Base-by-base conservation (phyloP, 2,329 filamentous ascomycete genomes). In the Penicillium sp. region DNA sequence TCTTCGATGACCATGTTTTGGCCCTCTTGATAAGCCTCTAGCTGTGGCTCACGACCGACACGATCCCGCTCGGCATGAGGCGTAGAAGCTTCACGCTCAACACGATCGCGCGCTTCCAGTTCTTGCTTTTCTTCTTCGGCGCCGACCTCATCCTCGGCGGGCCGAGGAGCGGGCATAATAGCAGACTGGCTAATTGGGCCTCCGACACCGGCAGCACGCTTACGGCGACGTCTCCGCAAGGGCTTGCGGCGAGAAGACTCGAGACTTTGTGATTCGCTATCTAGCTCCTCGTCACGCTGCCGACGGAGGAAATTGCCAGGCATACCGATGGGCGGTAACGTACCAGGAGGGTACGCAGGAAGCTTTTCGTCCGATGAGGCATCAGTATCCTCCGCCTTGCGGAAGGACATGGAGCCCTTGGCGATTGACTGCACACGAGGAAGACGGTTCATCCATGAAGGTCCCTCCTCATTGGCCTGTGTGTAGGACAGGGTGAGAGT, bases 401-500 rank as follows among this genome's bases (percentile, higher is more conserved):
- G 78, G 59, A 82, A 75, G 0, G 92, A 95, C 82, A 91, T 88
- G 5, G 82, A 84, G 29, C 86, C 89, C 69, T 88, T 90, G 5
- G 91, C 91, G 65, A 93, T 86, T 1, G 94, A 97, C 61, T 90
- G 88, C 34, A 88, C 86, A 46, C 85, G 81, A 6, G 94, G 94
- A 41, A 99, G 79, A 51, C 94, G 84, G 64, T 95, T 94, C 89
- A 97, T 96, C 94, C 94, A 99, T 2, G 86, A 86, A 3, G 91
- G 89, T 0, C 91, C 90, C 35, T 96, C 90, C 53, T 96, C 93
- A 48, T 89, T 89, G 18, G 87, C 91, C 58, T 88, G 85, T 0
- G 94, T 99, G 77, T 97, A 99, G 0, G 94, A 97, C 84, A 99
- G 90, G 52, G 94, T 97, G 57, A 99, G 81, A 1, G 90, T 92